These are phyloP conservation scores for Panus rudis DNA, from an alignment of 768 basidiomycete genomes.

Conservation along the genomic window DNA sequence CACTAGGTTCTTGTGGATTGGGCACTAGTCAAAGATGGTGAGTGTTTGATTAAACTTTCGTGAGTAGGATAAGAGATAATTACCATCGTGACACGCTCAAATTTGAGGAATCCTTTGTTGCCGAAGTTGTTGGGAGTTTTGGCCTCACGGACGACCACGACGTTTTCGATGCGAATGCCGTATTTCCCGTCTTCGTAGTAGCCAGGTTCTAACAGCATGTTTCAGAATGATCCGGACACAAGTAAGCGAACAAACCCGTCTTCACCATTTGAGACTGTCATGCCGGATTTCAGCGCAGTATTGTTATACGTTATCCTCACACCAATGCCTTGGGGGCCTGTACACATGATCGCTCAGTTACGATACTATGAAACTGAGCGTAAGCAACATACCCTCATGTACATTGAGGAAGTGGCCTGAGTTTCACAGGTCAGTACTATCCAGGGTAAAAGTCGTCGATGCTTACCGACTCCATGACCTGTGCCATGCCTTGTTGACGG, in stretches of 20 bases:
- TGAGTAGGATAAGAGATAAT: not conserved
- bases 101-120: conserved; percentile 73
- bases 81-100: conserved; percentile 87
- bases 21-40: conserved; percentile 40
- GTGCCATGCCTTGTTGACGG: conserved; percentile 66
- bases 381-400: conserved; percentile 52
- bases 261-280: conserved; percentile 81
- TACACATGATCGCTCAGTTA: not conserved
- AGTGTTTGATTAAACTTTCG: conserved; percentile 1
- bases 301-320: conserved; percentile 58
- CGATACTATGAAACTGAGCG: not conserved
- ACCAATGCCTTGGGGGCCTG: conserved; percentile 59
- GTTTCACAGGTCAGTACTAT: not conserved
- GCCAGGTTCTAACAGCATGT: conserved; percentile 60
- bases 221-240: too few relatives aligned
- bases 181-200: conserved; percentile 88
- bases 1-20: conserved; percentile 82
- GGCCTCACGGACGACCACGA: conserved; percentile 69
- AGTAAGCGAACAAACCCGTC: not conserved
- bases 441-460: not conserved
- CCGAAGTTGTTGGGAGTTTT: conserved; percentile 75
- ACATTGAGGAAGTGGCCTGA: conserved; percentile 82
- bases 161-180: conserved; percentile 90
- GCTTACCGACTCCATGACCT: conserved; percentile 77
- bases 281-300: conserved; percentile 68